Base-by-base conservation (phyloP, 345 rosid genomes). In the Lepidium sativum region DNA sequence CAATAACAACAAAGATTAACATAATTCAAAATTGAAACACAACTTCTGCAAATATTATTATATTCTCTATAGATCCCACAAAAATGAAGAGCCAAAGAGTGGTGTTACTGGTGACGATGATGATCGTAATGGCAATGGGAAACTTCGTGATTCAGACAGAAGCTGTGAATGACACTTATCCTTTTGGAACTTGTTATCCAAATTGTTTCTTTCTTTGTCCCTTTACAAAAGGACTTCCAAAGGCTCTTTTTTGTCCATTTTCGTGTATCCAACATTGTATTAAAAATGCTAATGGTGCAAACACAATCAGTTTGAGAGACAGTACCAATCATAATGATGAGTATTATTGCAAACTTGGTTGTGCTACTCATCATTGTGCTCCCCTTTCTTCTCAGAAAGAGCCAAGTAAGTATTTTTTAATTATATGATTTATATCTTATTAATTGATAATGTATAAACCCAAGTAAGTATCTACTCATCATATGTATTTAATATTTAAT, bases 301-400 rank as follows among this genome's bases (percentile, higher is more conserved):
- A 23, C 2, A 5, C 56, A 35, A 62, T 61, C 49, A 1, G 18
- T 70, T 35, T 20, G 27, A 5, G 20, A 21, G 51, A 57, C n/a
- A 27, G 50, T 47, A 50, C 49, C 8, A 9, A 65, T 23, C 35
- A 49, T 32, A 10, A 0, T 20, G 23, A 55, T 37, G n/a, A n/a
- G n/a, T 48, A 55, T 23, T 63, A 17, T 37, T 71, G 75, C 27
- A 63, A 63, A 55, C 45, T 71, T 8, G 69, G 65, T 10, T 71
- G 75, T 62, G 63, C 74, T 61, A 23, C 56, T 61, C 55, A n/a
- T 23, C 63, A 54, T 14, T 70, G 74, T 44, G 33, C 11, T 27
- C 6, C 62, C 1, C 55, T 70, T 54, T 42, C 55, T n/a, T 54
- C 75, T 38, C 41, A 14, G 10, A 49, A 9, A 54, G 55, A 70